Evolutionary conservation across 2,329 filamentous ascomycete species (phyloP), one percentile per base, ranked within the genome.

Genomic region (Pezicula carpinea): DNA sequence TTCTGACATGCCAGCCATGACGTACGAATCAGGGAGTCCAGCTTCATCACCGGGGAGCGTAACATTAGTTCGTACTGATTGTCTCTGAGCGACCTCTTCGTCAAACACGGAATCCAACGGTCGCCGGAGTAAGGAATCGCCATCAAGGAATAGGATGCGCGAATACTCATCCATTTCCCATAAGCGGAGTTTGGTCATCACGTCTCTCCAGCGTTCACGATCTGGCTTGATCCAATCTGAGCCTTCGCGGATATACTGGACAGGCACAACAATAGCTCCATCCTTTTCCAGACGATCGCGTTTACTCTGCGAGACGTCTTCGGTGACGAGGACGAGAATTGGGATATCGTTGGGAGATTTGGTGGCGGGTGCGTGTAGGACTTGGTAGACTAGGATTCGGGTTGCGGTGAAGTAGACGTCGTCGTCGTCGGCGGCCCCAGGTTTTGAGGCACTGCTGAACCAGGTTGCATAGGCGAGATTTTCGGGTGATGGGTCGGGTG

Each of bases 341-440:
- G 36, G 49, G 36, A 6, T 48, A 4, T 54, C 53, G 14, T 50
- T 53, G 17, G 60, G 61, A 22, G 57, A 57, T 19, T 59, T 56
- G 3, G 69, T 72, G 6, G 59, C 52, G 0, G 61, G 55, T 15
- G 59, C 63, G 45, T 71, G 66, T 3, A 70, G 58, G 5, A 72
- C 57, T 53, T 71, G 69, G 53, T 71, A 69, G n/a, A 62, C 57
- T 7, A 71, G 58, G 38, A 69, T 55, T 2, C 69, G 65, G 0
- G 66, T 61, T 14, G 62, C 63, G 22, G 60, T 58, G 49, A 67
- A 69, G 56, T 72, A 72, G 38, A 61, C 56, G 15, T 39, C 32
- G 22, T 47, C 45, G 17, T 47, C 32, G 8, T 26, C 31, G n/a
- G n/a, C n/a, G n/a, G n/a, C n/a, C n/a, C n/a, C n/a, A n/a, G n/a